These are phyloP conservation scores for Fusarium musae DNA, from an alignment of 2,329 filamentous ascomycete species.

Conservation along the genomic window DNA sequence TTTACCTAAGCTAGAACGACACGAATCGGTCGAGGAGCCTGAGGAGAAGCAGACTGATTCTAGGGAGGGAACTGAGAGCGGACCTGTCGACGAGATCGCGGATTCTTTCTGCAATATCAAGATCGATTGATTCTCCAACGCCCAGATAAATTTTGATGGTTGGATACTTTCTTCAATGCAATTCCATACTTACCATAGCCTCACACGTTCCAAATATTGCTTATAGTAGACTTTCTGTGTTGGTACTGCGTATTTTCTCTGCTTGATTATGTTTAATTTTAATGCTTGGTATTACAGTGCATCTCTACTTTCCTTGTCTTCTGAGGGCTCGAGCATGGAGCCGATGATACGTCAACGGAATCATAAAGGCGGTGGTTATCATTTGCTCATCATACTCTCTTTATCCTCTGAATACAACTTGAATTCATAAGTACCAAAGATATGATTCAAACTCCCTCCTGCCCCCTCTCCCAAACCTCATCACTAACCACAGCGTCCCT, in stretches of 20 bases:
- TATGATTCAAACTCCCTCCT: rapidly evolving
- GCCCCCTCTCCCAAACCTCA: rapidly evolving
- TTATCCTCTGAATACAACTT: no score
- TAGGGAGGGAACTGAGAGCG: rapidly evolving
- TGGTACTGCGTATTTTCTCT: no score
- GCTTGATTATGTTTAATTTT: no score
- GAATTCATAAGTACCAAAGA: not conserved
- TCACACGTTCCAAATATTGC: no score
- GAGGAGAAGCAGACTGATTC: not conserved
- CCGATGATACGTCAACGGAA: rapidly evolving
- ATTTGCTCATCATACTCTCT: no score
- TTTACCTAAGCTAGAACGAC: rapidly evolving
- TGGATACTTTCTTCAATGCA: not conserved
- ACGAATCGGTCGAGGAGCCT: rapidly evolving
- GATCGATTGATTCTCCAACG: not conserved
- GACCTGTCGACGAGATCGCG: rapidly evolving
- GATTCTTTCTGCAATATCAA: not conserved
- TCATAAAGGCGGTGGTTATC: no score
- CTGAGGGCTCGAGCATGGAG: rapidly evolving
- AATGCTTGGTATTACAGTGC: no score
- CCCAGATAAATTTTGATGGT: not conserved
- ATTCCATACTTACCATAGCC: not conserved
- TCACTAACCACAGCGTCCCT: rapidly evolving
- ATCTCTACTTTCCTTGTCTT: not conserved
- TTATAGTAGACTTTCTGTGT: no score